These are phyloP conservation scores for Fusarium pininemorale DNA, from an alignment of 2,329 filamentous ascomycete species.

Conservation along the genomic window DNA sequence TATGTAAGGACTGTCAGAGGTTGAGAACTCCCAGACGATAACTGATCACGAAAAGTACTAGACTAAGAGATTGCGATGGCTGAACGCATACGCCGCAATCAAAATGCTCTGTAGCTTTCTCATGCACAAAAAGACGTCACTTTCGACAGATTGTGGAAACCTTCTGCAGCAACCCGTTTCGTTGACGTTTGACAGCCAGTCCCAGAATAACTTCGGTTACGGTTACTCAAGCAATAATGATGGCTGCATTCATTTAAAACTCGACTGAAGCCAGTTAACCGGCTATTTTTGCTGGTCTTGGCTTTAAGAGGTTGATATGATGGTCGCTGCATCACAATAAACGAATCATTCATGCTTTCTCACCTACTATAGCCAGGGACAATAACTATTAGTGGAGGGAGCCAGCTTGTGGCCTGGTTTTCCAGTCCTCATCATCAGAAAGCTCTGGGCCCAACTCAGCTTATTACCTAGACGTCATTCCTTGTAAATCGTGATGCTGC, in stretches of 20 bases:
- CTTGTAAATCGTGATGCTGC: neutral
- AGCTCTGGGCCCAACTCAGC: neutral
- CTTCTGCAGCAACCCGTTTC: constrained; percentile 28
- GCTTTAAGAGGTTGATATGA: constrained; percentile 18
- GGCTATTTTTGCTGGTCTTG: constrained; percentile 9
- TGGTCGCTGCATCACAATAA: constrained; percentile 29
- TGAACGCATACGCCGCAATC: constrained; percentile 12
- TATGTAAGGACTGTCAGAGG: constrained; percentile 2
- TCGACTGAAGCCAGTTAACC: neutral
- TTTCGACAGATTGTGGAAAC: constrained; percentile 15
- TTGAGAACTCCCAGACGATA: constrained; percentile 8
- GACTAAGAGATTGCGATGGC: neutral
- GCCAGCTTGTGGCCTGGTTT: constrained; percentile 1
- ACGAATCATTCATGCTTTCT: constrained; percentile 1
- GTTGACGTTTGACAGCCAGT: constrained; percentile 27
- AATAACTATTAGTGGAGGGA: neutral
- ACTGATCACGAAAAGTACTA: constrained; percentile 16
- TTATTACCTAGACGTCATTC: constrained; percentile 24
- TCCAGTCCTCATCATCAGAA: neutral
- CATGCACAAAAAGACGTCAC: constrained; percentile 25
- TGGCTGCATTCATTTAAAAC: constrained; percentile 22
- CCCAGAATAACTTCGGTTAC: constrained; percentile 13
- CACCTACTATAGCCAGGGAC: constrained; percentile 13
- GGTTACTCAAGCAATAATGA: constrained; percentile 8
- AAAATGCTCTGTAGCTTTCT: neutral